These are phyloP conservation scores for Lycium barbarum DNA, from an alignment of 257 asterid species.

Conservation along the genomic window DNA sequence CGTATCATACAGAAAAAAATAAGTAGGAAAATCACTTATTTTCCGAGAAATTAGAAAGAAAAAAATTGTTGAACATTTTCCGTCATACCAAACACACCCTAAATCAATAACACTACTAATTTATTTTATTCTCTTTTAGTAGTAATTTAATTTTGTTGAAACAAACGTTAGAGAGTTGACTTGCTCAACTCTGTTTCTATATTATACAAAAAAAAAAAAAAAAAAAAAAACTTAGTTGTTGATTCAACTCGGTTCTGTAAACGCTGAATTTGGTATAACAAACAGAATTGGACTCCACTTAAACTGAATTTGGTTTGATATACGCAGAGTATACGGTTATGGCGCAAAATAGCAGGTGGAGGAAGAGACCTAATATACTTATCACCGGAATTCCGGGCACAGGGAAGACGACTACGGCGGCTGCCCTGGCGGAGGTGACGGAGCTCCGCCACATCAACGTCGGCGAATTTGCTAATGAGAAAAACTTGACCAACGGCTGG, in stretches of 20 bases:
- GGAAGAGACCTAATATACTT: constrained; percentile 73
- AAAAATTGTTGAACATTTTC: too few relatives aligned
- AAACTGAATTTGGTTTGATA: neutral
- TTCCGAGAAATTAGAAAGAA: too few relatives aligned
- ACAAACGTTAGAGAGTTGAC: neutral
- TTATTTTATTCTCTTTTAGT: too few relatives aligned
- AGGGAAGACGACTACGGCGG: constrained; percentile 74
- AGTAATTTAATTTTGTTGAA: too few relatives aligned
- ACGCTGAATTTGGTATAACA: neutral
- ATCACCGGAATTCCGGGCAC: constrained; percentile 90
- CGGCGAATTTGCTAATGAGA: constrained; percentile 78
- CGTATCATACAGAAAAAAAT: too few relatives aligned
- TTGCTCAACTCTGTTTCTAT: neutral
- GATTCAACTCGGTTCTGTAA: neutral
- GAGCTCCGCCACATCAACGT: constrained; percentile 76
- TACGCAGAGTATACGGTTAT: neutral
- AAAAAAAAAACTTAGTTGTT: neutral
- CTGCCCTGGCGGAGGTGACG: constrained; percentile 73
- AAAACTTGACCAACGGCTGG: constrained; percentile 88
- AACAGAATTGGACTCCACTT: too few relatives aligned
- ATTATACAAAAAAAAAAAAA: too few relatives aligned
- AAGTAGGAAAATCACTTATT: too few relatives aligned
- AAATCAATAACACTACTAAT: too few relatives aligned
- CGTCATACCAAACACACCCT: too few relatives aligned
- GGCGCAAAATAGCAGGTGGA: constrained; percentile 48